Conservation (phyloP, 345 rosid genomes). For the Moricandia moricandioides region DNA sequence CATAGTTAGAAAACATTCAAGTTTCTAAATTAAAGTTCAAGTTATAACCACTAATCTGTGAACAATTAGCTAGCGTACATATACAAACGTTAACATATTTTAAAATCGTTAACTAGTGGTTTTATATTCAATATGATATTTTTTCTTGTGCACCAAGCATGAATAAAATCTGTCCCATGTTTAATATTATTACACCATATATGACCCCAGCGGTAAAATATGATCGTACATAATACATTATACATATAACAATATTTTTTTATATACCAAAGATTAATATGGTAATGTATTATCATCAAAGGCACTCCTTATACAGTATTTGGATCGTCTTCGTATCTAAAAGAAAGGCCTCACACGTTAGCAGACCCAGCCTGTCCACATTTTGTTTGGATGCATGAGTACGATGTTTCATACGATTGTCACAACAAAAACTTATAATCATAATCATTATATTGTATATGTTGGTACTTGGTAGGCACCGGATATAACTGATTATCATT, state of each 20-base stretch:
- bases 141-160: no score
- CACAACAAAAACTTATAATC: not conserved
- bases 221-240: not conserved
- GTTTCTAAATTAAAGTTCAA: not conserved
- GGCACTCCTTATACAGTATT: constrained; percentile 1
- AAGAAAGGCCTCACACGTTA: constrained; percentile 14
- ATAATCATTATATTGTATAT: constrained; percentile 11
- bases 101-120: not conserved
- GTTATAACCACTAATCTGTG: not conserved
- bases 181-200: not conserved
- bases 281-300: not conserved
- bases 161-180: no score
- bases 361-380: constrained; percentile 20
- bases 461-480: constrained; percentile 38
- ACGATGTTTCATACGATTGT: constrained; percentile 25
- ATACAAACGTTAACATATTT: not conserved
- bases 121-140: not conserved
- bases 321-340: constrained; percentile 14
- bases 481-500: constrained; percentile 20
- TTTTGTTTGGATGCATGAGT: constrained; percentile 31
- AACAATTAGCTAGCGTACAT: not conserved
- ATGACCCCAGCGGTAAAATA: not conserved
- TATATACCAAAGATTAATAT: not conserved
- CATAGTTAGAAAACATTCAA: not conserved
- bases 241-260: no score